These are phyloP conservation scores for Ceratobasidium sp. DNA, from an alignment of 1,284 basidiomycete species.

Conservation along the genomic window DNA sequence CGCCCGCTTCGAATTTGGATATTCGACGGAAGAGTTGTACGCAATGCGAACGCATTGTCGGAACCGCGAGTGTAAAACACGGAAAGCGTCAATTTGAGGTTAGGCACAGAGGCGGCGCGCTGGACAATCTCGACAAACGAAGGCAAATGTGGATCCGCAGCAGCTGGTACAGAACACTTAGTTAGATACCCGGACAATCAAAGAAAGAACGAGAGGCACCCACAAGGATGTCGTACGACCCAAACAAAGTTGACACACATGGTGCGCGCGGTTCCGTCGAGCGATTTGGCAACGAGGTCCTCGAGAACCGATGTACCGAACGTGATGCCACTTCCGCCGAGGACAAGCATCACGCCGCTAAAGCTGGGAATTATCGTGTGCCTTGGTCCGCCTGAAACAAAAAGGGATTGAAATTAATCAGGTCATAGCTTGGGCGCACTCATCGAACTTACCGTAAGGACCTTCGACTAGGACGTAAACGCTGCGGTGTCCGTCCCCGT, in stretches of 20 bases:
- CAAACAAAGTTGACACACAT: constrained; percentile 47
- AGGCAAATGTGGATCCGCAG: constrained; percentile 69
- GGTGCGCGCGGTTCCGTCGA: constrained; percentile 24
- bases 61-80: constrained; percentile 49
- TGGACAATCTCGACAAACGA: constrained; percentile 68
- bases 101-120: constrained; percentile 54
- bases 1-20: constrained; percentile 67
- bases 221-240: constrained; percentile 49
- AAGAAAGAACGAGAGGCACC: constrained; percentile 12
- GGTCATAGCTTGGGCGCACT: not conserved
- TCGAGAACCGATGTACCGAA: constrained; percentile 48
- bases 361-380: constrained; percentile 46
- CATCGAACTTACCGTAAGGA: constrained; percentile 46
- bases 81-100: constrained; percentile 16
- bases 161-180: constrained; percentile 56
- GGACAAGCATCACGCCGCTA: constrained; percentile 45
- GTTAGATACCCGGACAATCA: constrained; percentile 15
- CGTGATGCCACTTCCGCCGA: constrained; percentile 50
- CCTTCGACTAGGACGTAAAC: constrained; percentile 49
- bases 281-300: constrained; percentile 46
- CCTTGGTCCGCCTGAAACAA: constrained; percentile 47
- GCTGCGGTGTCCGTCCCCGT: constrained; percentile 19
- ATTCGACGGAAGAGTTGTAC: constrained; percentile 56
- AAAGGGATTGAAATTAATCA: not conserved
- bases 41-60: constrained; percentile 55